Evolutionary conservation across 441 rosid species (phyloP).

Genomic region (Erodium trifolium): DNA sequence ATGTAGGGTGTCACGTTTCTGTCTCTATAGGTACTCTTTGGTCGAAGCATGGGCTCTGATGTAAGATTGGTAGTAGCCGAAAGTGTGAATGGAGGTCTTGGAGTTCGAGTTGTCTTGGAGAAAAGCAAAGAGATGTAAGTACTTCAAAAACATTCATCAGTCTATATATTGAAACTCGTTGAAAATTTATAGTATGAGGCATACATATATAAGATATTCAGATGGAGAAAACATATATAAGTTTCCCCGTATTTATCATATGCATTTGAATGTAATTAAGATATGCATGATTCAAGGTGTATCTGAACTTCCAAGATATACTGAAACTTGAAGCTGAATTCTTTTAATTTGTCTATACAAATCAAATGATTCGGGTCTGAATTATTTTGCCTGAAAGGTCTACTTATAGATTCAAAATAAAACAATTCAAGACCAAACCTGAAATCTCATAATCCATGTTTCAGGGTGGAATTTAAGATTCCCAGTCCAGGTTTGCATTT

Average conservation of each 20-base stretch:
- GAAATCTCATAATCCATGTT: not conserved
- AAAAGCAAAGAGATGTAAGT: constrained; percentile 21
- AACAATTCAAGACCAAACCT: not conserved
- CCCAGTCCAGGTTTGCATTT: constrained; percentile 25
- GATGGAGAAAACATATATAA: not conserved
- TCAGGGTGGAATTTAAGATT: constrained; percentile 29
- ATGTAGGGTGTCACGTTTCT: not conserved
- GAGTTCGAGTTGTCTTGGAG: constrained; percentile 24
- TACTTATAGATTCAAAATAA: not conserved
- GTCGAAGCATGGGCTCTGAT: constrained; percentile 20
- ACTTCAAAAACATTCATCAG: not conserved
- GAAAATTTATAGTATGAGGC: not conserved
- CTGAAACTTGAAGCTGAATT: not conserved
- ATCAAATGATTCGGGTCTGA: not conserved
- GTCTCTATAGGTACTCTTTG: constrained; percentile 22
- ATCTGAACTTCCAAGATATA: no score
- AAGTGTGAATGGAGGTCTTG: constrained; percentile 18
- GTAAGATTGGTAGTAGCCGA: constrained; percentile 25
- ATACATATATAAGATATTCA: not conserved
- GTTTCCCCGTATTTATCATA: not conserved
- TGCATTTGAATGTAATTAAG: not conserved
- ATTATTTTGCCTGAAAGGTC: not conserved
- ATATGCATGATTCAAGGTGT: not conserved
- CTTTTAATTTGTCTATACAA: not conserved
- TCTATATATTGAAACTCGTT: not conserved